Evolutionary conservation across 768 basidiomycete genomes (phyloP), one percentile per base, ranked within the genome.

Genomic region (Russula sp.): DNA sequence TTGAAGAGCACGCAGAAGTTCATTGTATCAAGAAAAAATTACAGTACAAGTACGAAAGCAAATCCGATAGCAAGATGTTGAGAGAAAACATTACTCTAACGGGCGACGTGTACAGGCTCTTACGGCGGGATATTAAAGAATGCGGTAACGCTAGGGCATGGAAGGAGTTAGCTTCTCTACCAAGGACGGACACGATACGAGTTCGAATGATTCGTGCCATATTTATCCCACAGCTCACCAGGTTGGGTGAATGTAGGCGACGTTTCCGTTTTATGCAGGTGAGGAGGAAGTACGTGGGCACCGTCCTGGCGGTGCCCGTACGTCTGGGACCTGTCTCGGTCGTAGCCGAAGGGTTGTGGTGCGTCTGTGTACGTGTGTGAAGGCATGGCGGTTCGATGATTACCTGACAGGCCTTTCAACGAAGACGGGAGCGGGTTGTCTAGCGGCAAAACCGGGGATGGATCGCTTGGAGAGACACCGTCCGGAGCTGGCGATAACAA

Each of bases 131-230:
- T 14, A 39, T 57, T 37, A n/a, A 39, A n/a, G 42, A 3, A 37
- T 22, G 32, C 2, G 5, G 44, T 18, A 44, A 35, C 31, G 45
- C 37, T 34, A 14, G 20, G 55, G 32, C 20, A 34, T 27, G 50
- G 35, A 14, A 47, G 22, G 32, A 39, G 20, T 47, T 8, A 6
- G 32, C 32, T 50, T 49, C 44, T 55, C 60, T 67, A 67, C 66
- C 64, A 67, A 53, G 66, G 66, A n/a, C 66, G 66, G 32, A 67
- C 52, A 40, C 64, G 66, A 31, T 27, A 60, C n/a, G 64, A 61
- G 39, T 31, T 67, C 45, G 64, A 22, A 57, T 57, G 65, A 50
- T 52, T 55, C 16, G 44, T 20, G 35, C 56, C 47, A 45, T 51
- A 56, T 56, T 42, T 55, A 34, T 57, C 57, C 55, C 60, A 61